Evolutionary conservation across 192 early-diverging fungal genomes (phyloP).

Genomic region (Chytriomyces sp.): DNA sequence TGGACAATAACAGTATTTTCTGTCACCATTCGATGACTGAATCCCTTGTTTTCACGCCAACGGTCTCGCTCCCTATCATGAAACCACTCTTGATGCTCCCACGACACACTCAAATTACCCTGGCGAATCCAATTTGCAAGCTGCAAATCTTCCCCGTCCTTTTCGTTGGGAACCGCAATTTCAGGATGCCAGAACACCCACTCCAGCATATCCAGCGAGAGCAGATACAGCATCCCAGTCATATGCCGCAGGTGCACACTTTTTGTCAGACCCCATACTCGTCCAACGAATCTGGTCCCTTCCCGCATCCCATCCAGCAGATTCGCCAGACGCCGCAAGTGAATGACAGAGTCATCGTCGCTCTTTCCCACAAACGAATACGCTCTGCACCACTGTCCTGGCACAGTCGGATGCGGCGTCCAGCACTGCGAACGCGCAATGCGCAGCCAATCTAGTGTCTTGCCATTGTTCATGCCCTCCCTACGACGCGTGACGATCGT

Average conservation of each 20-base stretch:
- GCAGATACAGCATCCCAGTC: neutral
- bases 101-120: neutral
- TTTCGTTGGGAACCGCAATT: neutral
- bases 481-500: neutral
- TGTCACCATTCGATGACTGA: too few relatives aligned
- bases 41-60: too few relatives aligned
- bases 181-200: neutral
- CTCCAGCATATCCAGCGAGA: neutral
- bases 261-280: neutral
- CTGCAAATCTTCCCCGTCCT: neutral
- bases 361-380: neutral
- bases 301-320: neutral
- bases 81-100: neutral
- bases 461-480: conserved; percentile 2
- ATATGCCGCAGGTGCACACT: neutral
- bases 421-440: neutral
- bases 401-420: neutral
- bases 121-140: neutral
- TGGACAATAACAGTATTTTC: too few relatives aligned
- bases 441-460: neutral
- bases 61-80: neutral
- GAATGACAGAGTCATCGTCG: neutral
- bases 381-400: neutral
- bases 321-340: neutral
- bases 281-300: neutral